Base-by-base conservation (phyloP, 148 eudicot genomes). In the Persicaria maculosa region DNA sequence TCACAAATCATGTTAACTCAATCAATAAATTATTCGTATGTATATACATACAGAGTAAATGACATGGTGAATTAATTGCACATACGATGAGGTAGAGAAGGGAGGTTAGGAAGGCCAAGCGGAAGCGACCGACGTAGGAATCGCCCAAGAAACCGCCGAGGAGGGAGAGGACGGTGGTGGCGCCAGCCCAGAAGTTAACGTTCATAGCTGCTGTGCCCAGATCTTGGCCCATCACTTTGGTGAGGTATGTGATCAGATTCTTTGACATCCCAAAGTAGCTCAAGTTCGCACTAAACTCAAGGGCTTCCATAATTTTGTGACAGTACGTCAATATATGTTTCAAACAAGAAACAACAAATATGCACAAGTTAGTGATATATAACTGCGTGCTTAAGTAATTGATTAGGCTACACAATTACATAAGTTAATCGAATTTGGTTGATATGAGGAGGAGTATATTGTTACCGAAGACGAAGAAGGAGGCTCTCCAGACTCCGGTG, bases 401-500 rank as follows among this genome's bases (percentile, higher is more conserved):
- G 2, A 31, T 31, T 31, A 31, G 2, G 40, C 40, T 31, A 31
- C 1, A 31, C 40, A 31, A 31, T 31, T 31, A 31, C 2, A 31
- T 31, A 31, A 31, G 40, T 31, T 31, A 31, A 31, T 31, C 40
- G 40, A 31, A 2, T 31, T 31, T 31, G 40, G 40, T 31, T 31
- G 40, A 31, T 1, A 31, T 31, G 40, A 31, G 40, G 2, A 3
- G 40, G 40, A 31, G 40, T 31, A 31, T 31, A 31, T 31, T 2
- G 40, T 31, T 85, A 92, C 97, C 89, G 8, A 92, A 79, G 72
- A 93, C 85, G 79, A 88, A 88, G 80, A 87, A 80, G 19, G 93
- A 81, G n/a, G 97, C 97, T 78, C 83, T 90, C 97, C 97, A 93
- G 36, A 80, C 89, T 36, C 97, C 97, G 55, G 96, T 90, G 9